Evolutionary conservation across 139 green algal species (phyloP), one percentile per base, ranked within the genome.

Genomic region (Auxenochlorella pyrenoidosa): DNA sequence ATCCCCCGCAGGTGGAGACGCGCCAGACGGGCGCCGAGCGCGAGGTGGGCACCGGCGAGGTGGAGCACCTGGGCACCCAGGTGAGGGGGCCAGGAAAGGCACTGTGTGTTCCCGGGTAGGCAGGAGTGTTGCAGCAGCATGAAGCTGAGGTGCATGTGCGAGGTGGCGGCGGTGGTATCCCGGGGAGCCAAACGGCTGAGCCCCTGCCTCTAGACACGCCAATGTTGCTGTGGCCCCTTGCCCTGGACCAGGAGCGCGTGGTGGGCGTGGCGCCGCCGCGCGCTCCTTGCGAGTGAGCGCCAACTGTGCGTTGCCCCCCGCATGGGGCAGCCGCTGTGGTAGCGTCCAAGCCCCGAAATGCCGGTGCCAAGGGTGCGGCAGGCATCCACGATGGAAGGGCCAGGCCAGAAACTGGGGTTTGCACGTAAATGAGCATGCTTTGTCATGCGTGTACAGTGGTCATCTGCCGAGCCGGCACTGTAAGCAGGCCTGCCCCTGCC

Each of bases 31-130:
- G 79, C 58, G 79, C 36, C 5, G 47, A 84, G 79, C 79, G 79
- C 38, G 58, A 84, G 59, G 58, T 59, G 22, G 58, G 36, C 38
- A 8, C 10, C 8, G 79, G 79, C 36, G 79, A 84, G 79, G 79
- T 84, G 54, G 79, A 84, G 79, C 36, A 73, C 38, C 58, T 84
- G 79, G 79, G 79, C 79, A 84, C 79, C 58, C 60, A 59, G 36
- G 79, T 71, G 51, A 68, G 77, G 5, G 47, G 13, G 16, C 12
- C 12, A 10, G n/a, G 8, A 10, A 43, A 3, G 43, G 24, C 10
- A 6, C 13, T 43, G 34, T 18, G 0, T 12, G 2, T 22, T 24
- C 12, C 2, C 5, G 28, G 15, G 59, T 28, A 38, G 2, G 28
- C 28, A 15, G 18, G 12, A n/a, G n/a, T n/a, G n/a, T n/a, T n/a